phyloP scores from a whole-genome alignment of 805 yeast genomes.

The Starmerella sp. region DNA sequence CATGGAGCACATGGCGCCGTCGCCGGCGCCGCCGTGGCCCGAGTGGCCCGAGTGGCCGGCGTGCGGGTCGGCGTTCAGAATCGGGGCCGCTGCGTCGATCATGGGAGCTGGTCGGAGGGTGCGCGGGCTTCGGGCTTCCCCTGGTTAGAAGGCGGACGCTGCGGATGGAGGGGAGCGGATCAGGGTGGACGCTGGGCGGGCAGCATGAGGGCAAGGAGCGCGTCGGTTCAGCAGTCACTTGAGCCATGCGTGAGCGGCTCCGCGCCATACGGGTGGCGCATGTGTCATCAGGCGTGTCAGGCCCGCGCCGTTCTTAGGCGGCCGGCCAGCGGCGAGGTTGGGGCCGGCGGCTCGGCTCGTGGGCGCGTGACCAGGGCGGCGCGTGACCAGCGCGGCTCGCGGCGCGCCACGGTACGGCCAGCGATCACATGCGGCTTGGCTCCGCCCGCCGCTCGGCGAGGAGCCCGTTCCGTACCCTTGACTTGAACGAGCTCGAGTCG shows the following conservation, averaged over 20 bases:
- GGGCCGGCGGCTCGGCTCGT: no score
- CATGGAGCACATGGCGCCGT: constrained; percentile 19
- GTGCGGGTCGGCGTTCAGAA: background rate
- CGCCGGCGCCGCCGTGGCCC: constrained; percentile 20
- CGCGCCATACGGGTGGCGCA: no score
- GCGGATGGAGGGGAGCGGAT: no score
- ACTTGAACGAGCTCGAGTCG: background rate
- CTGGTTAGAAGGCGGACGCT: background rate
- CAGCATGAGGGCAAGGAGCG: background rate
- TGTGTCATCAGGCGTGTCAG: no score
- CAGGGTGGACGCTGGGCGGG: background rate
- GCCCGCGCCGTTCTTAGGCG: no score
- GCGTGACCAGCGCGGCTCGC: background rate
- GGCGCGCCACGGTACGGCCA: background rate
- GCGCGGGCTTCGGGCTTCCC: background rate
- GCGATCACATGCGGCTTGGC: background rate
- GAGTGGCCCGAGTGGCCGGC: constrained; percentile 15
- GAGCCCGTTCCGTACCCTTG: constrained; percentile 1
- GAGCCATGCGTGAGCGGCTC: no score
- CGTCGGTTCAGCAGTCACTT: background rate
- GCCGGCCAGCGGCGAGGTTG: no score
- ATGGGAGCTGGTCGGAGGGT: background rate
- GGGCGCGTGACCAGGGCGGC: no score
- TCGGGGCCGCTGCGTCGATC: background rate
- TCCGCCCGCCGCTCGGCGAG: background rate